These are phyloP conservation scores for Hygrophorus pudorinus DNA, from an alignment of 768 basidiomycete genomes.

Conservation along the genomic window DNA sequence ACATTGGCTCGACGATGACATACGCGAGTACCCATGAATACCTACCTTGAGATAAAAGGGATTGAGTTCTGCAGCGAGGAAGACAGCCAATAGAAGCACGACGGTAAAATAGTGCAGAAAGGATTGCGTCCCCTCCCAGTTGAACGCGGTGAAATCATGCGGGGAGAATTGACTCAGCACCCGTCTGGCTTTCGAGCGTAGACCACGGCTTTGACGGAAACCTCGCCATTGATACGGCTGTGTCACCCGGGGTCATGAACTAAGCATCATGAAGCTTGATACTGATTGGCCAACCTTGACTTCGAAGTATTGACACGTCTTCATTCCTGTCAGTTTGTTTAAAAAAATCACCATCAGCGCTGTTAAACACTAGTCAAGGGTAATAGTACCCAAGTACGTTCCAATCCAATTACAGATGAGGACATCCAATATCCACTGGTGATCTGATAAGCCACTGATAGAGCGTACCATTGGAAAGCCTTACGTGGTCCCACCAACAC, in stretches of 20 bases:
- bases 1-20: not conserved
- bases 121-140: conserved; percentile 73
- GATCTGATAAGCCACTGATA: conserved; percentile 8
- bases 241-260: conserved; percentile 7
- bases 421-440: conserved; percentile 80
- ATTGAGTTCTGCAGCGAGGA: conserved; percentile 77
- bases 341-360: conserved; percentile 12
- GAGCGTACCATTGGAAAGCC: conserved; percentile 16
- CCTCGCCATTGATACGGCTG: conserved; percentile 86
- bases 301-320: conserved; percentile 78
- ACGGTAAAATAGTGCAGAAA: conserved; percentile 70
- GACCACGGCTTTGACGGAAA: conserved; percentile 63
- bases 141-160: conserved; percentile 80
- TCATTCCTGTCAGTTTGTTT: conserved; percentile 53
- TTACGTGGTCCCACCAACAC: conserved; percentile 94
- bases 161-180: conserved; percentile 81
- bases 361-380: not conserved
- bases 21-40: too few species aligned
- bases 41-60: conserved; percentile 86
- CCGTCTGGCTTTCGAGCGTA: conserved; percentile 70
- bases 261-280: conserved; percentile 7
- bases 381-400: conserved; percentile 58
- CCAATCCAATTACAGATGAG: conserved; percentile 84
- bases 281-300: conserved; percentile 53
- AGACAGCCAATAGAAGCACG: conserved; percentile 64